These are phyloP conservation scores for Nasturtium officinale DNA, from an alignment of 345 rosid genomes.

Conservation along the genomic window DNA sequence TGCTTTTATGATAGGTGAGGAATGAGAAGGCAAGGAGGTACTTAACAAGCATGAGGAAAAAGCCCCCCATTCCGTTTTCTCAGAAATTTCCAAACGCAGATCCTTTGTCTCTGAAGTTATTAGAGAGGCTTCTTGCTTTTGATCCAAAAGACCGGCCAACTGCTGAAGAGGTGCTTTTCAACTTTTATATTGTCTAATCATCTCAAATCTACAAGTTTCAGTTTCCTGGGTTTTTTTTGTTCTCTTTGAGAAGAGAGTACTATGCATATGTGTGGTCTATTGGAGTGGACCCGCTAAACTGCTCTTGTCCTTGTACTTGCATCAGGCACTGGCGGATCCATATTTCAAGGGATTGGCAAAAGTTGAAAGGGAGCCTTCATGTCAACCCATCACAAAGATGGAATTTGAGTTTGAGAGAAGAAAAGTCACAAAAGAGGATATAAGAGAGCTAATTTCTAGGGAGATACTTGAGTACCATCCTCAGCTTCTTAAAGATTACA, in stretches of 20 bases:
- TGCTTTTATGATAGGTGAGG: conserved; percentile 60
- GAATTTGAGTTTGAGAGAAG: conserved; percentile 97
- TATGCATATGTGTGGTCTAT: neutral
- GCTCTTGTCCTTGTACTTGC: conserved; percentile 22
- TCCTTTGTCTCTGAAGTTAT: conserved; percentile 69
- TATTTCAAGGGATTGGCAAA: conserved; percentile 87
- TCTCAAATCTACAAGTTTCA: neutral
- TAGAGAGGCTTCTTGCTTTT: conserved; percentile 85
- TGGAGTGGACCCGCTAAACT: neutral
- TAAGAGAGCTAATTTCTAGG: conserved; percentile 78
- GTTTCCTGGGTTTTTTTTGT: neutral
- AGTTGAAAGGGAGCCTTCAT: conserved; percentile 93
- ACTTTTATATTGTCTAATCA: conserved; percentile 13
- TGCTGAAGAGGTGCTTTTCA: conserved; percentile 74
- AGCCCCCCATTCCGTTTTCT: conserved; percentile 67
- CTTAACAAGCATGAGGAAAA: conserved; percentile 93
- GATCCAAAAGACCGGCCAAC: conserved; percentile 92
- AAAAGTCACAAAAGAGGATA: conserved; percentile 88
- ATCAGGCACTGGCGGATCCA: conserved; percentile 86
- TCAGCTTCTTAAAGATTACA: conserved; percentile 79
- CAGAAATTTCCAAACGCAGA: conserved; percentile 86
- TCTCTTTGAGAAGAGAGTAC: neutral
- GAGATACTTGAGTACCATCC: conserved; percentile 97
- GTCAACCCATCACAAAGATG: conserved; percentile 93
- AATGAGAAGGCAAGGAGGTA: conserved; percentile 95